These are phyloP conservation scores for Solanum rostratum DNA, from an alignment of 257 asterid species.

Conservation along the genomic window DNA sequence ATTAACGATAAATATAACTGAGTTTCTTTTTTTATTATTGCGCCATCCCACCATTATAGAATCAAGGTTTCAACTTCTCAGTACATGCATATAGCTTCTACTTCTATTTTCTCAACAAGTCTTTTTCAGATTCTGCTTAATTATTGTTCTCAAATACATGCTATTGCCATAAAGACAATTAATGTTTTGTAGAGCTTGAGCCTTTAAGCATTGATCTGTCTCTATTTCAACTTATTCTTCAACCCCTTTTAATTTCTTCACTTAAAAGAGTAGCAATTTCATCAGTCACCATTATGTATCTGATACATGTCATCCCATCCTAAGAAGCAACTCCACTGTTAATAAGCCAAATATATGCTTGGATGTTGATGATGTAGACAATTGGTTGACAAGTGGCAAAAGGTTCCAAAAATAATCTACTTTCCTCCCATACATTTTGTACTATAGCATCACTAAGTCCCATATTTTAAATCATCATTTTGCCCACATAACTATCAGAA, in stretches of 20 bases:
- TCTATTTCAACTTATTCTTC: background rate
- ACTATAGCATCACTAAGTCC: background rate
- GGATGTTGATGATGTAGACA: background rate
- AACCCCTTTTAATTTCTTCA: background rate
- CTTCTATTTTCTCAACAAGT: background rate
- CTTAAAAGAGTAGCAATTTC: background rate
- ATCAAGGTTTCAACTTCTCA: background rate
- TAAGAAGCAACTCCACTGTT: background rate
- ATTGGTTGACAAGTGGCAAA: background rate
- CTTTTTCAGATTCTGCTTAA: background rate
- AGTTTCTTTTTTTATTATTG: background rate
- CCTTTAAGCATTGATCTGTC: background rate
- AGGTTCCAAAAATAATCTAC: background rate
- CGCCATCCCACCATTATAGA: background rate
- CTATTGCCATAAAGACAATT: background rate
- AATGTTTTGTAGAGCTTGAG: background rate
- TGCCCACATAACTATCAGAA: background rate
- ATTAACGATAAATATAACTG: background rate
- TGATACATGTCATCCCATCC: background rate
- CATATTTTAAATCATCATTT: background rate
- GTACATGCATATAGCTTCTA: background rate
- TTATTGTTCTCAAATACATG: background rate
- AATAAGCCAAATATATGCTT: background rate
- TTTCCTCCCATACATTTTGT: background rate
- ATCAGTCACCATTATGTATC: background rate